These are phyloP conservation scores for Pythium rhizo-oryzae DNA, from an alignment of 352 stramenopile species.

Conservation along the genomic window DNA sequence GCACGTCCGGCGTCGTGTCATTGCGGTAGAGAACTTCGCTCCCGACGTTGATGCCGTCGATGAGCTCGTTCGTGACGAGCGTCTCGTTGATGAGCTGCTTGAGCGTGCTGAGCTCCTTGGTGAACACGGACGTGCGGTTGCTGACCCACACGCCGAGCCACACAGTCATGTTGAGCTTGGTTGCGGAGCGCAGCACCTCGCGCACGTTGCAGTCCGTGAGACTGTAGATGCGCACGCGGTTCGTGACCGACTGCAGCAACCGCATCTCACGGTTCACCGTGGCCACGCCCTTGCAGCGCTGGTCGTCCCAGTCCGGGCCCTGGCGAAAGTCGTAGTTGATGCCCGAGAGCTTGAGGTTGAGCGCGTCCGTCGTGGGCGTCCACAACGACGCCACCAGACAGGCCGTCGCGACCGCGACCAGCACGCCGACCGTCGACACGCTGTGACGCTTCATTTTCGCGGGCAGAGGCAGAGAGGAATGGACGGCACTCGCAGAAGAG, in stretches of 20 bases:
- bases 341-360: slow-evolving; percentile 79
- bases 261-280: slow-evolving; percentile 63
- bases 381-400: slow-evolving; percentile 37
- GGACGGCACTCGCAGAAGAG: not conserved
- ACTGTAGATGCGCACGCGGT: slow-evolving; percentile 80
- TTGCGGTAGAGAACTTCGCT: slow-evolving; percentile 80
- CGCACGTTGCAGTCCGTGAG: slow-evolving; percentile 78
- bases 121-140: slow-evolving; percentile 60
- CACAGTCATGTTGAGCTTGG: slow-evolving; percentile 67
- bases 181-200: slow-evolving; percentile 59
- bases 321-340: slow-evolving; percentile 87
- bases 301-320: slow-evolving; percentile 70
- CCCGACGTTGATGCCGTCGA: slow-evolving; percentile 83
- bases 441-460: slow-evolving; percentile 10
- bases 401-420: slow-evolving; percentile 4
- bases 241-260: slow-evolving; percentile 57
- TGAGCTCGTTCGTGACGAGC: slow-evolving; percentile 62
- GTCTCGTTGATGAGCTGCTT: slow-evolving; percentile 55
- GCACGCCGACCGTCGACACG: not conserved
- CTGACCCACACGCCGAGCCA: slow-evolving; percentile 87
- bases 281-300: slow-evolving; percentile 65
- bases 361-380: slow-evolving; percentile 35
- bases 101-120: slow-evolving; percentile 58
- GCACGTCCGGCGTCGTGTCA: slow-evolving; percentile 65
- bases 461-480: too few species aligned